A percentile compares a stretch with the other conserved stretches of the same genome.
These are phyloP conservation scores for Cocos nucifera DNA, from an alignment of 176 grass and related monocot species.

Conservation along the genomic window DNA sequence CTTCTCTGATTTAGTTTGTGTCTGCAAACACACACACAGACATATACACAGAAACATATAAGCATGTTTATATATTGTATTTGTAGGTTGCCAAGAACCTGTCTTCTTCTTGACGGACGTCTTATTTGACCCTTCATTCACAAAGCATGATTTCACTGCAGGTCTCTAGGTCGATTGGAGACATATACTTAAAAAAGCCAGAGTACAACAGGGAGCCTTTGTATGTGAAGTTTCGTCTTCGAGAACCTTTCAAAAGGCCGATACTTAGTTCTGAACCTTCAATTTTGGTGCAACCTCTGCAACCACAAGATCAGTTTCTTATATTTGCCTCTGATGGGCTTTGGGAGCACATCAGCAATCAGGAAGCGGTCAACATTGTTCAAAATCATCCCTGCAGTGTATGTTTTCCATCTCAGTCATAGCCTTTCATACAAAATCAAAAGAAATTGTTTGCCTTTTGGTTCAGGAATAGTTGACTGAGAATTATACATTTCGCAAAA, in stretches of 20 bases:
- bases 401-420: conserved; percentile 19
- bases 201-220: conserved; percentile 79
- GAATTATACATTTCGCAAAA: no score
- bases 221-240: conserved; percentile 51
- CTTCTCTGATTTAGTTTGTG: no score
- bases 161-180: conserved; percentile 90
- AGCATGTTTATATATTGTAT: no score
- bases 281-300: conserved; percentile 58
- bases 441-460: no score
- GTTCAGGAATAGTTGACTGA: no score
- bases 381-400: conserved; percentile 59
- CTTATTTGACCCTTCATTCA: no score
- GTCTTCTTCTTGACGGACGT: no score
- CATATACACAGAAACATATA: no score
- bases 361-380: conserved; percentile 77
- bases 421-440: no score
- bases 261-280: conserved; percentile 78
- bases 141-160: conserved; percentile 8
- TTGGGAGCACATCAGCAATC: conserved; percentile 89
- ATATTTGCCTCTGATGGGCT: conserved; percentile 97
- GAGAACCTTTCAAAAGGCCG: conserved; percentile 45
- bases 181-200: conserved; percentile 82
- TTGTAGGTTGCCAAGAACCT: no score
- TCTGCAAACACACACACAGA: no score
- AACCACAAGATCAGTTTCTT: conserved; percentile 61